Conservation (phyloP, 768 basidiomycete genomes). For the Fomitopsis pulvina region DNA sequence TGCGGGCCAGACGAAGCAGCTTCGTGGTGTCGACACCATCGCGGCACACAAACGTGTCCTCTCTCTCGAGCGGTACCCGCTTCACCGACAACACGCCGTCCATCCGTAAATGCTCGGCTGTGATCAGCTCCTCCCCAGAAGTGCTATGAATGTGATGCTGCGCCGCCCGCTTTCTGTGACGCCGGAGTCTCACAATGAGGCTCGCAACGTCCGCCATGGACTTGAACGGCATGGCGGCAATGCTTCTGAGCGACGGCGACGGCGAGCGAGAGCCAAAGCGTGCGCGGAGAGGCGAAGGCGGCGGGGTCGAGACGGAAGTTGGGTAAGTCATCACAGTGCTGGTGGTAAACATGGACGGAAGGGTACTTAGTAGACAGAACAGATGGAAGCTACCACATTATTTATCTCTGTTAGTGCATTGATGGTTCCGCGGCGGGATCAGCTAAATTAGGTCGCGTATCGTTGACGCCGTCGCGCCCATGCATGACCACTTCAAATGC, state of each 20-base stretch:
- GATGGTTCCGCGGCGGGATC: no score
- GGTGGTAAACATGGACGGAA: conserved; percentile 1
- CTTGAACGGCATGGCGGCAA: conserved; percentile 16
- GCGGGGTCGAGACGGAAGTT: conserved; percentile 18
- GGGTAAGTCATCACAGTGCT: conserved; percentile 5
- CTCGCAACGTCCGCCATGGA: conserved; percentile 36
- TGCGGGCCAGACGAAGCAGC: conserved; percentile 50
- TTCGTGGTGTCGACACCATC: conserved; percentile 56
- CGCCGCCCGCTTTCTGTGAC: conserved; percentile 17
- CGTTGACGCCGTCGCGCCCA: no score
- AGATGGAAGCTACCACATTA: conserved; percentile 1
- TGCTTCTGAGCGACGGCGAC: conserved; percentile 1
- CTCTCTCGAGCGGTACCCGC: conserved; percentile 28
- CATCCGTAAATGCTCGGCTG: conserved; percentile 27
- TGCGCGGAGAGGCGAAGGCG: conserved; percentile 20
- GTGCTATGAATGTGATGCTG: conserved; percentile 26
- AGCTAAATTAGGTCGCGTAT: no score
- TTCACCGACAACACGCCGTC: conserved; percentile 22
- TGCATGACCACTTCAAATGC: no score
- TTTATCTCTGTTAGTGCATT: no score
- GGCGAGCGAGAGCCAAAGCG: conserved; percentile 13
- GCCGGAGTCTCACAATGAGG: conserved; percentile 47
- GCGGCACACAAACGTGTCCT: conserved; percentile 47
- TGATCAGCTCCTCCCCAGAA: conserved; percentile 31
- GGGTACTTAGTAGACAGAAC: conserved; percentile 4